Evolutionary conservation across 1,284 basidiomycete species (phyloP), one percentile per base, ranked within the genome.

Genomic region (Tremellales sp.): DNA sequence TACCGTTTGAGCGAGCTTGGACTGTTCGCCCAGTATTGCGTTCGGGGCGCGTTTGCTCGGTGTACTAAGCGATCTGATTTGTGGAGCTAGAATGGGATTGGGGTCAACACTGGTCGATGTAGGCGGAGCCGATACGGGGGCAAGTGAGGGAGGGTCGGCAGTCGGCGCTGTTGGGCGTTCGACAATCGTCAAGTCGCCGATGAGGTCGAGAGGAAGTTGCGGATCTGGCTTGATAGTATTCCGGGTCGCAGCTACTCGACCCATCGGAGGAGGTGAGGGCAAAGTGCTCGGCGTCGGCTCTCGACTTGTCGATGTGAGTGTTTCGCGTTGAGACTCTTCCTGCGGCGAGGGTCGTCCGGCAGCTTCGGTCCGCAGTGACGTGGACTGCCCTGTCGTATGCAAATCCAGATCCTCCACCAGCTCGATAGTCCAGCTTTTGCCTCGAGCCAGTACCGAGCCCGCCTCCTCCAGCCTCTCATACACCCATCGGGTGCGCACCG

Each of bases 361-460:
- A 53, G 56, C 46, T 66, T 61, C 31, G 60, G 24, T 2, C 68
- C 68, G 45, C 68, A 66, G 25, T 67, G n/a, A n/a, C n/a, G n/a
- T n/a, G n/a, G n/a, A n/a, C n/a, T n/a, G n/a, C n/a, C n/a, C n/a
- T n/a, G n/a, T n/a, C n/a, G 19, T n/a, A 36, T 36, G 42, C 35
- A 67, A 40, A 39, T 60, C 61, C 7, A 64, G 40, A 19, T 47
- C 47, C 25, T 42, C 48, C 7, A 46, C 50, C 37, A 43, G 29
- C 4, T 13, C 60, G 51, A 11, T 61, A 60, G 46, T 65, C 63
- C 7, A 40, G 12, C 23, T 21, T 23, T 40, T 40, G 19, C 39
- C 39, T 21, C 39, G 15, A 40, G 17, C 21, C 7, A 40, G 19
- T 23, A 40, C 23, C 4, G n/a, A 11, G 13, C 39, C 39, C 8